Evolutionary conservation across 805 yeast genomes (phyloP).

Genomic region (Candida palmyrensis): DNA sequence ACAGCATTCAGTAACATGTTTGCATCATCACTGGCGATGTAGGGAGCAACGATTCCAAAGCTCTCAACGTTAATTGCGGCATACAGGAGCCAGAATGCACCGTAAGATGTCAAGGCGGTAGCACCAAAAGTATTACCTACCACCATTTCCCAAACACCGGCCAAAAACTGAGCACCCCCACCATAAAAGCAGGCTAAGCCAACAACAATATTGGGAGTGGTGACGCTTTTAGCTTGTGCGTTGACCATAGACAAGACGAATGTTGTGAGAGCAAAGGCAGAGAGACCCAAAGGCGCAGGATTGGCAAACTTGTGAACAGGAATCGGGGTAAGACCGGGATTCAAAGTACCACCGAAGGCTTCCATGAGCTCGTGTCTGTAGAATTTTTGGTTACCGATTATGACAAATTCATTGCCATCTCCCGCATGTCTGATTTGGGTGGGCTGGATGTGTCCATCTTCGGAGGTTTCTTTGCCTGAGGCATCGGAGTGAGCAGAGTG

Average conservation of each 20-base stretch:
- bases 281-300: conserved; percentile 64
- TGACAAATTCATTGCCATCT: conserved; percentile 30
- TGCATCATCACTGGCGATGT: conserved; percentile 17
- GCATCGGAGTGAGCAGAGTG: conserved; percentile 1
- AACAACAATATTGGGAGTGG: conserved; percentile 48
- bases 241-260: conserved; percentile 55
- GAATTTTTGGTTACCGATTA: conserved; percentile 30
- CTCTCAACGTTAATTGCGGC: conserved; percentile 25
- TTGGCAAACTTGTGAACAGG: conserved; percentile 60
- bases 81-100: conserved; percentile 33
- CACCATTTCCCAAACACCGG: conserved; percentile 67
- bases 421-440: conserved; percentile 28
- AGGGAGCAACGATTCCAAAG: conserved; percentile 30
- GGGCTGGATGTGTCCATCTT: conserved; percentile 5
- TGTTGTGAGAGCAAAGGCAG: conserved; percentile 61
- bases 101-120: conserved; percentile 56
- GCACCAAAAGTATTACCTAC: conserved; percentile 67
- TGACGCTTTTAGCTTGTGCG: conserved; percentile 52
- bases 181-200: conserved; percentile 63
- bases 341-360: conserved; percentile 36
- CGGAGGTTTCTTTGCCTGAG: conserved; percentile 13
- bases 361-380: conserved; percentile 35
- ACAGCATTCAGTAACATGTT: conserved; percentile 27
- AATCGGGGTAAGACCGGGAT: conserved; percentile 28
- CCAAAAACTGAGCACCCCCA: conserved; percentile 54